Percentiles rank a stretch among this genome's conserved stretches.
Evolutionary conservation across 164 flowering plant species (phyloP).

Genomic region (Cinnamomum chago): DNA sequence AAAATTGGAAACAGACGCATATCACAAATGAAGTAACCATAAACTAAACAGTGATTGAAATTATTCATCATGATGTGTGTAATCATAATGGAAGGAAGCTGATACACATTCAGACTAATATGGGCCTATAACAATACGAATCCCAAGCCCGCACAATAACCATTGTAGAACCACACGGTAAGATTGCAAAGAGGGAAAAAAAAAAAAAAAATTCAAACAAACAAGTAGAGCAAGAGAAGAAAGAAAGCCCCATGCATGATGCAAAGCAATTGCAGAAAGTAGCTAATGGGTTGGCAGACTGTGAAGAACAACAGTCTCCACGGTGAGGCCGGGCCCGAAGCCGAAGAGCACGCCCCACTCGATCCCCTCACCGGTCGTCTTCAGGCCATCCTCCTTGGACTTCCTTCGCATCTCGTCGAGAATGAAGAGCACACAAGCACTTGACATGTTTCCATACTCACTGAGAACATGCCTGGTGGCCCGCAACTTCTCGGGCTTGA

Average conservation of each 20-base stretch:
- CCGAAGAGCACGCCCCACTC: constrained; percentile 30
- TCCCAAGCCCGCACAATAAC: not conserved
- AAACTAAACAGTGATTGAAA: no score
- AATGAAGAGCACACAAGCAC: constrained; percentile 24
- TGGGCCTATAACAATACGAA: not conserved
- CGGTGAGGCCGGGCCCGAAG: constrained; percentile 26
- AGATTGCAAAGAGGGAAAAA: not conserved
- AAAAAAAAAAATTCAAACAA: not conserved
- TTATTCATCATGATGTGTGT: no score
- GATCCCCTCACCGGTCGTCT: constrained; percentile 23
- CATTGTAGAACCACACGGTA: not conserved
- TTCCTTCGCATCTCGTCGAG: constrained; percentile 26
- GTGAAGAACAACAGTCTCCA: constrained; percentile 25
- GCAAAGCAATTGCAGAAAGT: not conserved
- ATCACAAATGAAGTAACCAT: no score
- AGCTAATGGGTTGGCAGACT: constrained; percentile 2
- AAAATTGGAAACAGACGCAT: no score
- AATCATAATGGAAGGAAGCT: not conserved
- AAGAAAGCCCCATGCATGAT: not conserved
- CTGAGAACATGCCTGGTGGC: constrained; percentile 37
- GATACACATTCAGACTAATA: not conserved
- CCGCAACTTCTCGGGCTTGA: constrained; percentile 35
- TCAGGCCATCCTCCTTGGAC: constrained; percentile 11
- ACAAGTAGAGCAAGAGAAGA: not conserved
- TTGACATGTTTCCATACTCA: constrained; percentile 28